Evolutionary conservation across 345 rosid genomes (phyloP).

Genomic region (Excoecaria cochinchinensis): DNA sequence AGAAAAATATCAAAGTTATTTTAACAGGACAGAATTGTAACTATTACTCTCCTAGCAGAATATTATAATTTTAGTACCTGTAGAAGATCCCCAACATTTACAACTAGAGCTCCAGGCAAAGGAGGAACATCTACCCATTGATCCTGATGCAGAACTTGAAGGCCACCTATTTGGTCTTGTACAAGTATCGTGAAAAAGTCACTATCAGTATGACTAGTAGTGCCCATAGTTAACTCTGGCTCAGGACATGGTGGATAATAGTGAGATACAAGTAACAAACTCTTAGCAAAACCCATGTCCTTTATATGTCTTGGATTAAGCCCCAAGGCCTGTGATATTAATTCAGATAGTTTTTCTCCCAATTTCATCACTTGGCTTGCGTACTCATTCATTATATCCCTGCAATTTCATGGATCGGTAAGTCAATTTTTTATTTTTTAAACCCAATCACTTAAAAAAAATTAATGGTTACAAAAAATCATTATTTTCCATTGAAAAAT

Average conservation of each 20-base stretch:
- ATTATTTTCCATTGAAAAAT: no score
- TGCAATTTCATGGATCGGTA: background rate
- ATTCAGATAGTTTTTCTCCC: background rate
- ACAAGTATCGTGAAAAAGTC: background rate
- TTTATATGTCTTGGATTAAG: constrained; percentile 8
- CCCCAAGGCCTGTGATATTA: constrained; percentile 19
- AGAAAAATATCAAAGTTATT: background rate
- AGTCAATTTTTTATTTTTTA: no score
- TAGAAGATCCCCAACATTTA: background rate
- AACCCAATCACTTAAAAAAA: no score
- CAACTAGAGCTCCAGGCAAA: background rate
- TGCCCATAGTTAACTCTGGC: constrained; percentile 13
- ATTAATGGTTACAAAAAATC: no score
- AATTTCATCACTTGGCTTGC: constrained; percentile 4
- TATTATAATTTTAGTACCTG: background rate
- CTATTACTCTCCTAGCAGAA: no score
- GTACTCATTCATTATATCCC: constrained; percentile 16
- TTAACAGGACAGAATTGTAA: no score
- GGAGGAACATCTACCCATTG: constrained; percentile 6
- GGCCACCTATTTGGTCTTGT: constrained; percentile 9
- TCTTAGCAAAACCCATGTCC: constrained; percentile 14
- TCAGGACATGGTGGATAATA: constrained; percentile 21
- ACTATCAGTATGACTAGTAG: constrained; percentile 1
- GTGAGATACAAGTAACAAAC: constrained; percentile 2
- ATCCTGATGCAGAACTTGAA: constrained; percentile 14